phyloP scores from a whole-genome alignment of 306 rosid species.

The Rubus idaeus region DNA sequence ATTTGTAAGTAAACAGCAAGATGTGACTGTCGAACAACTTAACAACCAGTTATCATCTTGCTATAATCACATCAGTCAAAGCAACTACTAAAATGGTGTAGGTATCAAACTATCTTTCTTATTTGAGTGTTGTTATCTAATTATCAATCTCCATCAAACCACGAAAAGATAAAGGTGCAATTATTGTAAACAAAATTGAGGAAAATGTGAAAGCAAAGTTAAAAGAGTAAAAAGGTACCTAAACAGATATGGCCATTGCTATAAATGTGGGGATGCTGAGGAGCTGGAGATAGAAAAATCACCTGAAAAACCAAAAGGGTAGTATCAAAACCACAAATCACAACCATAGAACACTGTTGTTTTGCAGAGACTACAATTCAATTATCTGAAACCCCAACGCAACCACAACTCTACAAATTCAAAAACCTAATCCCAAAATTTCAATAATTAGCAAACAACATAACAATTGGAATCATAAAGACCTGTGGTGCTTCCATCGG shows the following conservation, averaged over 20 bases:
- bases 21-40: conserved; percentile 9
- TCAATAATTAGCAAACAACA: background rate
- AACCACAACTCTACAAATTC: background rate
- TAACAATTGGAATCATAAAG: background rate
- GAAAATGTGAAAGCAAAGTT: background rate
- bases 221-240: conserved; percentile 42
- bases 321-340: background rate
- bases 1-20: background rate
- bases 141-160: background rate
- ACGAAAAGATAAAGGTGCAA: background rate
- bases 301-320: conserved; percentile 42
- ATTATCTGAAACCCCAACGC: background rate
- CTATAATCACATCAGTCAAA: background rate
- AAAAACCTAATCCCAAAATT: background rate
- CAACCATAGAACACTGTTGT: background rate
- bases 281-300: conserved; percentile 84
- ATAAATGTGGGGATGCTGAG: conserved; percentile 93
- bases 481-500: conserved; percentile 99
- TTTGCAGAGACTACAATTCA: background rate
- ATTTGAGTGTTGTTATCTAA: background rate
- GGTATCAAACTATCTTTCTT: background rate
- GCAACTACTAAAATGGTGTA: background rate
- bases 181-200: background rate
- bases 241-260: conserved; percentile 98
- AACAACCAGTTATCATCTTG: conserved; percentile 7